Base-by-base conservation (phyloP, 192 early-diverging fungal species). In the Funneliformis mosseae region DNA sequence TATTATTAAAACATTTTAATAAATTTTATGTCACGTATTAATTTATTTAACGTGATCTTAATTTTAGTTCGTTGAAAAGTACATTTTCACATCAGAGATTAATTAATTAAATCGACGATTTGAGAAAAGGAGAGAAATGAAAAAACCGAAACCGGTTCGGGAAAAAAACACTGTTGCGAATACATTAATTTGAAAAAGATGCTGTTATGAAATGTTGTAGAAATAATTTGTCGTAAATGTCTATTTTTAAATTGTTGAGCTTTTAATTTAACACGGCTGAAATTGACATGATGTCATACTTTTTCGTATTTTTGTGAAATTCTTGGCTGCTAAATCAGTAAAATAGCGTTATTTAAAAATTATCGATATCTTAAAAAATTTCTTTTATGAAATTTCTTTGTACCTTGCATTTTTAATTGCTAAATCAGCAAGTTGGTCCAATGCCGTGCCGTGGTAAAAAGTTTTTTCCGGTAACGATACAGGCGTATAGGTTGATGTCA, bases 381-480 rank as follows among this genome's bases (percentile, higher is more conserved):
- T 18, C 8, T 39, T 21, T 39, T 5, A 41, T 23, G 9, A 25
- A 59, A 59, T 33, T 33, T 66, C 25, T 33, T 28, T 21, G n/a
- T 42, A 69, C 67, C 67, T 69, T 42, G 67, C 11, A 42, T 69
- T 69, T 21, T 69, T 8, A 42, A 69, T 69, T 8, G 67, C 67
- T 39, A 69, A 69, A 69, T 69, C 38, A 5, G 67, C 67, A 5
- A 69, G 18, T 21, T 69, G 67, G 21, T 69, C 67, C 18, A 69
- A 16, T 16, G 33, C 67, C 6, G 33, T 33, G 38, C 7, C 10
- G 27, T 64, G n/a, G 9, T 18, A 38, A 39, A 8, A 18, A 21
- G 18, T 33, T 33, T 38, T 6, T 1, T 8, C 12, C 5, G 27
- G 27, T 2, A 38, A 69, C 4, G 27, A 14, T 21, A 39, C 18